Percentiles rank a stretch among this genome's conserved stretches.
These are phyloP conservation scores for Agroathelia rolfsii DNA, from an alignment of 1,284 basidiomycete genomes.

Conservation along the genomic window DNA sequence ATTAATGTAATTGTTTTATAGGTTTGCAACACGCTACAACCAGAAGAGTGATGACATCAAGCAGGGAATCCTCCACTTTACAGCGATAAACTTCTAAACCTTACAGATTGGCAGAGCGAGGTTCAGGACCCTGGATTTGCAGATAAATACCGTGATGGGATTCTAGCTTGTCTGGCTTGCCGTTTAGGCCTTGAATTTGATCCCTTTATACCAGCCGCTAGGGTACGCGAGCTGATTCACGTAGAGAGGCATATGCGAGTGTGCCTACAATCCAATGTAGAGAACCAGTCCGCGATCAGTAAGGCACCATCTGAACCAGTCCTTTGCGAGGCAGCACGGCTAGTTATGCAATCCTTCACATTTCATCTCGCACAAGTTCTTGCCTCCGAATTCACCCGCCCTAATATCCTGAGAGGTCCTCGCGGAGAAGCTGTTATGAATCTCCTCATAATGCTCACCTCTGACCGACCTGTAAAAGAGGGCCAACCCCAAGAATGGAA, in stretches of 20 bases:
- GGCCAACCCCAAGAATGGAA: too few species aligned
- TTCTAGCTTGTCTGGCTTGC: slow-evolving; percentile 19
- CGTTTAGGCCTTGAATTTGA: slow-evolving; percentile 21
- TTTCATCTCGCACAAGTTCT: slow-evolving; percentile 5
- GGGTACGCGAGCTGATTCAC: slow-evolving; percentile 14
- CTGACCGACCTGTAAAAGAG: slow-evolving; percentile 11
- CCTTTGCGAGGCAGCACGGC: slow-evolving; percentile 17
- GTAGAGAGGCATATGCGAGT: slow-evolving; percentile 22
- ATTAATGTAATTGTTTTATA: slow-evolving; percentile 6
- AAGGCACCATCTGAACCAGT: slow-evolving; percentile 17
- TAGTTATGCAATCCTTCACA: slow-evolving; percentile 7
- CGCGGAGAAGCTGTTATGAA: too few species aligned
- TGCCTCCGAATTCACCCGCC: too few species aligned
- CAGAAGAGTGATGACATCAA: slow-evolving; percentile 5
- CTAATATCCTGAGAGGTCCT: slow-evolving; percentile 10
- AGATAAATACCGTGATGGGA: slow-evolving; percentile 7
- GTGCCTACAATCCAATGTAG: slow-evolving; percentile 15
- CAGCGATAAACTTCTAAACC: slow-evolving; percentile 14
- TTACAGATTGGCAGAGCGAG: too few species aligned
- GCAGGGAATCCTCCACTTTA: slow-evolving; percentile 13
- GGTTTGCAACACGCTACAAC: slow-evolving; percentile 13
- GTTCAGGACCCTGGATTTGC: neutral
- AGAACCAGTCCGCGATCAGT: slow-evolving; percentile 17
- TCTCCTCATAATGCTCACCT: slow-evolving; percentile 9
- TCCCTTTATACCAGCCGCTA: slow-evolving; percentile 8